Conservation (phyloP, 2,329 filamentous ascomycete genomes). For the Byssochlamys sp. region DNA sequence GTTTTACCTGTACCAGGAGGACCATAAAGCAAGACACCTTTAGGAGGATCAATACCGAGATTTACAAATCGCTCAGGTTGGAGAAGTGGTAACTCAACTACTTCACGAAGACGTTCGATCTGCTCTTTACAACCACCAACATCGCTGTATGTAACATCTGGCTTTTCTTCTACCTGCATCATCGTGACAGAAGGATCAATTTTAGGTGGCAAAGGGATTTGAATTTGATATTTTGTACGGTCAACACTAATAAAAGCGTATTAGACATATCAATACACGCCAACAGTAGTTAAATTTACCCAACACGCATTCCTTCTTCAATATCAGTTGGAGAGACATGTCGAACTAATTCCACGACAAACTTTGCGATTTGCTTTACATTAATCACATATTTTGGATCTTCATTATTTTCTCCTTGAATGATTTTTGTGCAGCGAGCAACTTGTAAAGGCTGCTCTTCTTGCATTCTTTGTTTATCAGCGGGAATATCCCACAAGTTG, state of each 20-base stretch:
- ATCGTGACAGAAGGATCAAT: slow-evolving; percentile 98
- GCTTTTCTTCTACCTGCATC: slow-evolving; percentile 99
- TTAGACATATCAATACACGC: slow-evolving; percentile 5
- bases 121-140: slow-evolving; percentile 99
- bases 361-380: slow-evolving; percentile 99
- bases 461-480: slow-evolving; percentile 94
- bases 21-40: slow-evolving; percentile 91
- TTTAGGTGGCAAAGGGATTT: slow-evolving; percentile 89
- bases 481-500: slow-evolving; percentile 96
- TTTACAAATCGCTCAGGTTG: slow-evolving; percentile 96
- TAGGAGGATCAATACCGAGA: slow-evolving; percentile 94
- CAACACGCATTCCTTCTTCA: slow-evolving; percentile 97
- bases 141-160: slow-evolving; percentile 96
- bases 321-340: slow-evolving; percentile 97
- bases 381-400: slow-evolving; percentile 99
- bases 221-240: slow-evolving; percentile 97
- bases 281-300: slow-evolving; percentile 38
- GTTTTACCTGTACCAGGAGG: slow-evolving; percentile 98
- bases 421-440: slow-evolving; percentile 97
- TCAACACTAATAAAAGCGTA: slow-evolving; percentile 58
- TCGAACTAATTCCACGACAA: slow-evolving; percentile 94
- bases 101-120: slow-evolving; percentile 96
- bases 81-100: slow-evolving; percentile 94
- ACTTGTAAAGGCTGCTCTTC: slow-evolving; percentile 98
- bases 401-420: slow-evolving; percentile 86